Base-by-base conservation (phyloP, 1,284 basidiomycete species). In the Puccinia sorghi region DNA sequence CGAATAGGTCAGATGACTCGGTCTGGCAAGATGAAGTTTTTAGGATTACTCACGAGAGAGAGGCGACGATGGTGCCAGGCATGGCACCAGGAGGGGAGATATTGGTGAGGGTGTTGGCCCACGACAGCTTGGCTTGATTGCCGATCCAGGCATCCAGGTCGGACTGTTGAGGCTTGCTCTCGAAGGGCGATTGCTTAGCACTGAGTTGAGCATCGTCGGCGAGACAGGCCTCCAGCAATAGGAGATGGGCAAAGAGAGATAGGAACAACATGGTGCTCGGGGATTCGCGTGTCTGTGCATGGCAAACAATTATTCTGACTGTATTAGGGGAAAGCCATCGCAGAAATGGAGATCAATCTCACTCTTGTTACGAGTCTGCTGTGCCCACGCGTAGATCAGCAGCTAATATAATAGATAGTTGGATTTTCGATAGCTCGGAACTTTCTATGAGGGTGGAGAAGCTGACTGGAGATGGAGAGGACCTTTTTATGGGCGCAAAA, bases 31-130 rank as follows among this genome's bases (percentile, higher is more conserved):
- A 32, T 3, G 25, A 69, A 20, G 2, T n/a, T 64, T n/a, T 41
- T 39, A 3, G 48, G 54, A 64, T 22, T 22, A 59, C 71, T 61
- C 8, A 73, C 71, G 71, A 73, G 17, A 61, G 54, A 27, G 71
- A 73, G 39, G 71, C 71, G 25, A 73, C 71, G 48, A 73, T 73
- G 71, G 59, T 22, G 3, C 71, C 71, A 2, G 71, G 54, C 32
- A 61, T 13, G 15, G 71, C 71, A 11, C 71, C 71, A 5, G 43
- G 56, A 32, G 71, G 71, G 6, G 71, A 73, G 12, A 73, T 73
- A 39, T 73, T 73, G 6, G 22, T 13, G n/a, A 73, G 41, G 2
- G 57, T 43, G n/a, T 61, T n/a, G 12, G 54, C 46, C 71, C 71
- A 73, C 61, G 71, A 73, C 41, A 39, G 22, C 5, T 46, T 27